These are phyloP conservation scores for Penicillium sp. DNA, from an alignment of 2,329 filamentous ascomycete genomes.

Conservation along the genomic window DNA sequence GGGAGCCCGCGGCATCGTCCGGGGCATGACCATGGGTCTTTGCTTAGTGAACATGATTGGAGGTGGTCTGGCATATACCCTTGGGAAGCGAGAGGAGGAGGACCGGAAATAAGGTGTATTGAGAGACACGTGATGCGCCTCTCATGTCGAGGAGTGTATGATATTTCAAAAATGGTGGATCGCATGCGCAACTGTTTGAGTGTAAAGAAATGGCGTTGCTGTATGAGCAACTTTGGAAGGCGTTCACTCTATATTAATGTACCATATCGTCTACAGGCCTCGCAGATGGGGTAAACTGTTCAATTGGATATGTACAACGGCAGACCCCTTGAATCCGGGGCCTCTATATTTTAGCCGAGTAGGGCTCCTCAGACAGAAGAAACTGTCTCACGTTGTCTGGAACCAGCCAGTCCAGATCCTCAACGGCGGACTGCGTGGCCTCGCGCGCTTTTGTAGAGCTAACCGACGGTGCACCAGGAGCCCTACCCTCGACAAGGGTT, in stretches of 20 bases:
- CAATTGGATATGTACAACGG: neutral
- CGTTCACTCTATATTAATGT: neutral
- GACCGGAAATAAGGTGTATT: constrained; percentile 7
- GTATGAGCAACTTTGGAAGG: neutral
- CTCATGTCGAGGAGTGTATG: constrained; percentile 3
- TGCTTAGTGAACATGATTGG: constrained; percentile 45
- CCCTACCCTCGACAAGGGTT: constrained; percentile 39
- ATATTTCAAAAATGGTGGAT: constrained; percentile 5
- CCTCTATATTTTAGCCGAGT: constrained; percentile 11
- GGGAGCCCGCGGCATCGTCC: constrained; percentile 41
- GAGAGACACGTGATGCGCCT: neutral
- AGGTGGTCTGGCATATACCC: constrained; percentile 44
- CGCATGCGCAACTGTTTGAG: neutral
- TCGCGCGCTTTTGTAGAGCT: constrained; percentile 44
- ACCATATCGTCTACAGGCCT: neutral
- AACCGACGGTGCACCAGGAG: constrained; percentile 32
- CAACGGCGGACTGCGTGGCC: constrained; percentile 28
- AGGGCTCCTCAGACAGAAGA: constrained; percentile 30
- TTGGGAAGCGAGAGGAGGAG: constrained; percentile 41
- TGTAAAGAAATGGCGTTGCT: neutral
- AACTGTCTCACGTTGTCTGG: constrained; percentile 32
- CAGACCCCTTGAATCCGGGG: neutral
- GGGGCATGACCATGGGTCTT: constrained; percentile 44
- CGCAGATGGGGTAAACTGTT: neutral
- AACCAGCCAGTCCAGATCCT: constrained; percentile 35